A percentile compares a stretch with the other conserved stretches of the same genome.
Conservation (phyloP, 1,284 basidiomycete species). For the Flammula alnicola region DNA sequence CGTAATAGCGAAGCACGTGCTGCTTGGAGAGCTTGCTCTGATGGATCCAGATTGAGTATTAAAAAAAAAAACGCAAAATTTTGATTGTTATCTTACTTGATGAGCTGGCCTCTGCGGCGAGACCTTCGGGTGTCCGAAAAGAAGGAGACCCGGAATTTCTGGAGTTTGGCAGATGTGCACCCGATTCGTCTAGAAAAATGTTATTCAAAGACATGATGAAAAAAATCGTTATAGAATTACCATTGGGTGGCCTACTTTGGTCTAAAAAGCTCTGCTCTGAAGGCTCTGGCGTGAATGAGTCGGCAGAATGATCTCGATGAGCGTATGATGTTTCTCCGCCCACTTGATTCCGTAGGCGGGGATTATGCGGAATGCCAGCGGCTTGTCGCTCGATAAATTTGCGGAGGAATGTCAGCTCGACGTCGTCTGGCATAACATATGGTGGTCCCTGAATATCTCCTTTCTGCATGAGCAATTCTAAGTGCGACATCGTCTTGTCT, state of each 20-base stretch:
- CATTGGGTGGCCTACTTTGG: conserved; percentile 40
- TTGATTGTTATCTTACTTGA: conserved; percentile 43
- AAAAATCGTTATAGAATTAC: conserved; percentile 28
- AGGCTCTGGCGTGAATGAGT: conserved; percentile 59
- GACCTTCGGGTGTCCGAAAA: conserved; percentile 40
- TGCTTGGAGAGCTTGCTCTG: conserved; percentile 51
- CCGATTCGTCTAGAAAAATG: conserved; percentile 38
- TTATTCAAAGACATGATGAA: no score
- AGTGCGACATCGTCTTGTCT: conserved; percentile 83
- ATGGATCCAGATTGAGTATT: conserved; percentile 19
- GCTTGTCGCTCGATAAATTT: conserved; percentile 80
- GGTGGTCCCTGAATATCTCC: conserved; percentile 82
- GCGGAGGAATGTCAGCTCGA: conserved; percentile 75
- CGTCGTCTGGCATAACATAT: conserved; percentile 76
- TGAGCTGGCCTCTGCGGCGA: conserved; percentile 45
- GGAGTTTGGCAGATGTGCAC: conserved; percentile 33
- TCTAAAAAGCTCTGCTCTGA: conserved; percentile 52
- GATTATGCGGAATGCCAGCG: conserved; percentile 73
- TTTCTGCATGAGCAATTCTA: conserved; percentile 82
- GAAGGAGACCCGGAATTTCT: conserved; percentile 44
- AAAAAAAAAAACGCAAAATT: conserved; percentile 19
- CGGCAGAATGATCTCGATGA: conserved; percentile 50
- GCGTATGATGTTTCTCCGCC: conserved; percentile 40
- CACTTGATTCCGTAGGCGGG: conserved; percentile 61
- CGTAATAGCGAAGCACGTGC: conserved; percentile 51